Base-by-base conservation (phyloP, 257 asterid genomes). In the Nicotiana paniculata region DNA sequence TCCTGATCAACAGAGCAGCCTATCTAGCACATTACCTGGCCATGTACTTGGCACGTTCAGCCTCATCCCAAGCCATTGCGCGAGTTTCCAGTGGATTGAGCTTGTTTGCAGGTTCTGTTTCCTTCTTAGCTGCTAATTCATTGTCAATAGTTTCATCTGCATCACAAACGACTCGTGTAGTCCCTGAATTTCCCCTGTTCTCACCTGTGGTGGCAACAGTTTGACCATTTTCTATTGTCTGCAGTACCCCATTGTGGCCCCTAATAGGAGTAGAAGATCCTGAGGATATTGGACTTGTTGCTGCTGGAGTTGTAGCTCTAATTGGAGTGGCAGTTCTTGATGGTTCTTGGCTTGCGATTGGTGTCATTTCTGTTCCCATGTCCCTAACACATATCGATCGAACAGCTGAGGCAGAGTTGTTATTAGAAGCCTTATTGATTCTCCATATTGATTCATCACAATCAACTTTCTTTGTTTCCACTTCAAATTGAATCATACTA, bases 291-390 rank as follows among this genome's bases (percentile, higher is more conserved):
- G 97, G 98, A 77, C 97, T 93, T 80, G 88, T 83, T 0, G 90
- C 84, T 15, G 87, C 89, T 2, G 97, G 97, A 81, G 92, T 94
- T 0, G 88, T 86, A 21, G 92, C 89, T 87, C 93, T 83, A 2
- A 96, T 85, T 0, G 99, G 99, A 0, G 99, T 96, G 8, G 95
- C 97, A 1, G 99, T 85, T 85, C 99, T 89, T 8, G 99, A 96
- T 1, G 98, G 98, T 79, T 94, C 98, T 81, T 92, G 95, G 87
- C 99, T 96, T 0, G 91, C 97, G 67, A 90, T 88, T 2, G 99
- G 98, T 0, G 99, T 96, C 99, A 96, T 96, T 77, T 94, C 99
- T 0, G 99, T 96, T 58, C 99, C 98, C 97, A 94, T 96, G 77
- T 96, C 99, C 87, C 99, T 90, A 84, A 96, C 90, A 63, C 95